These are phyloP conservation scores for Camellia oleifera DNA, from an alignment of 179 eudicot genomes.

Conservation along the genomic window DNA sequence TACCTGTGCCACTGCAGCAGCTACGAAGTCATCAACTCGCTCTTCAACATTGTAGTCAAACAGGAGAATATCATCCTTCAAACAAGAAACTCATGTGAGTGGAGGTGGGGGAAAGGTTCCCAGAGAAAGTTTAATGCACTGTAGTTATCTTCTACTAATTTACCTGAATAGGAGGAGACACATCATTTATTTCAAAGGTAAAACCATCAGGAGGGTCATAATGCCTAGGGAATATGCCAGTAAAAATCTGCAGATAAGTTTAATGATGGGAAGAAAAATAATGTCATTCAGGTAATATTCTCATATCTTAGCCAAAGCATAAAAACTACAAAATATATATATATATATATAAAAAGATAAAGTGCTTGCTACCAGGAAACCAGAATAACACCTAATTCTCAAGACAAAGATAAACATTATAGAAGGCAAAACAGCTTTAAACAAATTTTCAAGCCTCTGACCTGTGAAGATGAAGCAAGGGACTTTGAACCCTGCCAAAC, in stretches of 20 bases:
- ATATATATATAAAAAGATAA: background rate
- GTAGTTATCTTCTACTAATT: background rate
- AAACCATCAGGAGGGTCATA: slow-evolving; percentile 93
- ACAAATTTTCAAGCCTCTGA: slow-evolving; percentile 13
- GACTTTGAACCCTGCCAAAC: slow-evolving; percentile 89
- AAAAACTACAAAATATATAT: background rate
- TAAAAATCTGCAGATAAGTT: slow-evolving; percentile 62
- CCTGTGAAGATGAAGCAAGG: slow-evolving; percentile 89
- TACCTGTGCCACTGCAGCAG: slow-evolving; percentile 89
- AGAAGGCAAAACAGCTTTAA: background rate
- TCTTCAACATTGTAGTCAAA: slow-evolving; percentile 89
- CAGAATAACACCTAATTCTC: background rate
- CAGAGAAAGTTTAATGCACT: slow-evolving; percentile 1
- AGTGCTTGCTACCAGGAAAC: background rate
- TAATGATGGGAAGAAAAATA: slow-evolving; percentile 8
- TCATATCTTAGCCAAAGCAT: background rate
- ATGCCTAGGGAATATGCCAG: slow-evolving; percentile 78
- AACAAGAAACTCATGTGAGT: background rate
- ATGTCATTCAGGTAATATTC: background rate
- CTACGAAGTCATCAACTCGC: slow-evolving; percentile 89
- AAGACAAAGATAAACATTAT: slow-evolving; percentile 1
- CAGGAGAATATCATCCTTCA: slow-evolving; percentile 74
- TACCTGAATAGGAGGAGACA: slow-evolving; percentile 82
- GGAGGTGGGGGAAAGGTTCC: background rate
- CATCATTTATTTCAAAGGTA: slow-evolving; percentile 84